Evolutionary conservation across 2,329 filamentous ascomycete genomes (phyloP).

Genomic region (Pestalotiopsis sp.): DNA sequence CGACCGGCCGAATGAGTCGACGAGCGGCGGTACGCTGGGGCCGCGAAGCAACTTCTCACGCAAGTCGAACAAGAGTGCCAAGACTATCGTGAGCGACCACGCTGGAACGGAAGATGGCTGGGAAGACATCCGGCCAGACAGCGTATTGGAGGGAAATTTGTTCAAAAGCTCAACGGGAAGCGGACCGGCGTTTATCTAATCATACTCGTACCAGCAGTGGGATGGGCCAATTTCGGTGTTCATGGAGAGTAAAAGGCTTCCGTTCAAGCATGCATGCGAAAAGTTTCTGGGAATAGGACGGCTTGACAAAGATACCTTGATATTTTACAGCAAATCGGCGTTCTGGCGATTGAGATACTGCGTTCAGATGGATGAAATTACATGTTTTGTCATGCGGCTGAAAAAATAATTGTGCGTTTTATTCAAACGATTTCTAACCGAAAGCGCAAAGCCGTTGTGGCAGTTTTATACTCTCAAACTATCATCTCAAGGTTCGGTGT

Average conservation of each 20-base stretch:
- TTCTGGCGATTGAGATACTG: not conserved
- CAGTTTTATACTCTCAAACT: too few species aligned
- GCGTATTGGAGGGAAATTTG: not conserved
- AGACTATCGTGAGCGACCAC: not conserved
- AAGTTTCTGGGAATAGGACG: not conserved
- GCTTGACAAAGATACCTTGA: not conserved
- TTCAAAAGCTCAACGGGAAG: constrained; percentile 5
- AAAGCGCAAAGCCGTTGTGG: too few species aligned
- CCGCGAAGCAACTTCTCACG: not conserved
- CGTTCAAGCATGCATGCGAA: not conserved
- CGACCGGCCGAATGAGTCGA: constrained; percentile 8
- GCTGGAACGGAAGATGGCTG: constrained; percentile 12
- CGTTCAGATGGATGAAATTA: not conserved
- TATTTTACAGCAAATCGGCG: not conserved
- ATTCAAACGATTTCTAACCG: too few species aligned
- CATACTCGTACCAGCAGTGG: not conserved
- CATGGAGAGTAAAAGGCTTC: not conserved
- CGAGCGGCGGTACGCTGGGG: not conserved
- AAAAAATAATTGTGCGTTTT: too few species aligned
- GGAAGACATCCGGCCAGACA: constrained; percentile 13
- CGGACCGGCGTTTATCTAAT: constrained; percentile 9
- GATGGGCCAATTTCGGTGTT: not conserved
- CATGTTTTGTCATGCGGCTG: too few species aligned
- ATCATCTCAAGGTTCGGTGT: too few species aligned
- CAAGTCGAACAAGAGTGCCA: constrained; percentile 4